Percentiles rank a stretch among this genome's conserved stretches.
These are phyloP conservation scores for Scheffersomyces illinoinensis DNA, from an alignment of 1,139 yeast genomes.

Conservation along the genomic window DNA sequence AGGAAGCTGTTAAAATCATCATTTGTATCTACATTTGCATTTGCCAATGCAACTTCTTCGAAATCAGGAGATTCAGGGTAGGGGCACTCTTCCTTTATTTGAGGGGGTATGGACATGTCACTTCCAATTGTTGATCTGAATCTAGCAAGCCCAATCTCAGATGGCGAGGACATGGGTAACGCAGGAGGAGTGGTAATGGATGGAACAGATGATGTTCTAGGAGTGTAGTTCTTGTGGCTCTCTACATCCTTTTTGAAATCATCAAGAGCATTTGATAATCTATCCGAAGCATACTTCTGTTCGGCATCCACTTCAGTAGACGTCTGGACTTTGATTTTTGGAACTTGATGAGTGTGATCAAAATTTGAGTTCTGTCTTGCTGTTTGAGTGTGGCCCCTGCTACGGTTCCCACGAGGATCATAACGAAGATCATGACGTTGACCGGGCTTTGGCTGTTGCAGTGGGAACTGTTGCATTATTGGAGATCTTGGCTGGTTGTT, in stretches of 20 bases:
- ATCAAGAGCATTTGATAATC: slow-evolving; percentile 32
- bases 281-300: slow-evolving; percentile 3
- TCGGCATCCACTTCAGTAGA: not conserved
- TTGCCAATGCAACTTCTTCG: slow-evolving; percentile 5
- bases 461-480: not conserved
- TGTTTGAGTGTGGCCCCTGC: not conserved
- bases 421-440: not conserved
- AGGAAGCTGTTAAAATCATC: slow-evolving; percentile 35
- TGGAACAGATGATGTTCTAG: slow-evolving; percentile 13
- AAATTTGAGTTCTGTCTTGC: not conserved
- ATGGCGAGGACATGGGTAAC: slow-evolving; percentile 11
- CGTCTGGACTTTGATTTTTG: not conserved
- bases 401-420: not conserved
- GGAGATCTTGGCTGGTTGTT: not conserved
- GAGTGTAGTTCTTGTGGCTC: slow-evolving; percentile 20
- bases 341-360: not conserved
- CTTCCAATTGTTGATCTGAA: slow-evolving; percentile 4
- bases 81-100: slow-evolving; percentile 1
- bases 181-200: slow-evolving; percentile 4
- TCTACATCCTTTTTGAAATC: slow-evolving; percentile 33
- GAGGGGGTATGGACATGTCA: not conserved
- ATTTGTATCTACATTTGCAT: slow-evolving; percentile 11
- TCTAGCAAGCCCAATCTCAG: slow-evolving; percentile 10
- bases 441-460: not conserved
- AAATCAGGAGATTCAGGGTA: slow-evolving; percentile 4